phyloP scores from a whole-genome alignment of 345 rosid species.

The Eutrema heterophyllum region DNA sequence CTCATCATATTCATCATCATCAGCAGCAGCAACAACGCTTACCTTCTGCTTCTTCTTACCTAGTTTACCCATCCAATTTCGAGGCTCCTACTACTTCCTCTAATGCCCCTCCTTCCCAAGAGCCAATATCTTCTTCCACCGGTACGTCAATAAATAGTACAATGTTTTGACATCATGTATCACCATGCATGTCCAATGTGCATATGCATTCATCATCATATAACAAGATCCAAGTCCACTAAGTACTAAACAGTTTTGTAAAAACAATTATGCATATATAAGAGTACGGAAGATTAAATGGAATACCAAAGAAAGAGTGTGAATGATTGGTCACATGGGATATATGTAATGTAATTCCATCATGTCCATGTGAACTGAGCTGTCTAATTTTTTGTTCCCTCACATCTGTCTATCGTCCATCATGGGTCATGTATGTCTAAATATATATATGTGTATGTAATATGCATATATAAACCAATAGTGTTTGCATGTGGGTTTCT shows the following conservation, averaged over 20 bases:
- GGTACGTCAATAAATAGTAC: slow-evolving; percentile 9
- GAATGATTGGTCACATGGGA: slow-evolving; percentile 27
- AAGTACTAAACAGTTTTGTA: background rate
- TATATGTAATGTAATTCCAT: slow-evolving; percentile 14
- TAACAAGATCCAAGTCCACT: background rate
- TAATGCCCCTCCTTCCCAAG: slow-evolving; percentile 21
- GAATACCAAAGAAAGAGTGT: slow-evolving; percentile 16
- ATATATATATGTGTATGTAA: background rate
- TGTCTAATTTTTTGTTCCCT: slow-evolving; percentile 11
- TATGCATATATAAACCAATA: slow-evolving; percentile 19
- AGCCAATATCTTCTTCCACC: slow-evolving; percentile 21
- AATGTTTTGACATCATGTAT: background rate
- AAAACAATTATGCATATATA: background rate
- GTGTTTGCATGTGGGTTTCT: slow-evolving; percentile 35
- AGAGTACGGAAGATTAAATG: slow-evolving; percentile 12
- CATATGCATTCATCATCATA: slow-evolving; percentile 6
- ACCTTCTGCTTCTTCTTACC: slow-evolving; percentile 30
- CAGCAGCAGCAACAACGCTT: slow-evolving; percentile 24
- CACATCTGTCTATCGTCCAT: slow-evolving; percentile 27
- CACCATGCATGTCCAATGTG: slow-evolving; percentile 7
- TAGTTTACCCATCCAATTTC: slow-evolving; percentile 22
- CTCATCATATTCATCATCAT: slow-evolving; percentile 16
- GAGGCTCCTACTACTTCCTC: slow-evolving; percentile 12
- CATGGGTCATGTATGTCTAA: slow-evolving; percentile 27
- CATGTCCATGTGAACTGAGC: slow-evolving; percentile 35